Conservation (phyloP, 2,329 filamentous ascomycete species). For the Nothopassalora personata region DNA sequence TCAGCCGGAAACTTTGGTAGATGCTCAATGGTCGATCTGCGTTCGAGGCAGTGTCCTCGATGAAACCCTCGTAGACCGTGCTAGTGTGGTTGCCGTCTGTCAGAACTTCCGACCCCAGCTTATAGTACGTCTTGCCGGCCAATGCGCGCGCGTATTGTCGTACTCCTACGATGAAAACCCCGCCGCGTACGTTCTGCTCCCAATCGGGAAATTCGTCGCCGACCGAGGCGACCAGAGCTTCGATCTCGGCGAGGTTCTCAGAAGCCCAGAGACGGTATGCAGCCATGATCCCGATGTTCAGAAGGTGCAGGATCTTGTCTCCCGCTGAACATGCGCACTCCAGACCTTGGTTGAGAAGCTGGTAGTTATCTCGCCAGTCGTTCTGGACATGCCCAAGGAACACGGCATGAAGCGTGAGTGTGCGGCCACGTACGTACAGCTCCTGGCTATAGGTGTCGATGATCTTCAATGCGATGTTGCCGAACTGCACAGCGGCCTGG, state of each 20-base stretch:
- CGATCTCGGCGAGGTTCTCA: constrained; percentile 63
- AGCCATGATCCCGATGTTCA: constrained; percentile 64
- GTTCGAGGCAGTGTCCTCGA: constrained; percentile 49
- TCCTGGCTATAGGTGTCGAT: constrained; percentile 58
- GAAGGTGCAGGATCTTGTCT: constrained; percentile 65
- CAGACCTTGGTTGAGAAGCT: constrained; percentile 59
- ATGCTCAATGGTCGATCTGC: constrained; percentile 60
- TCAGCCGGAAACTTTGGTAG: constrained; percentile 56
- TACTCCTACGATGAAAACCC: constrained; percentile 61
- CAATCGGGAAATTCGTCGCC: constrained; percentile 69
- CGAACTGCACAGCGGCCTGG: constrained; percentile 61
- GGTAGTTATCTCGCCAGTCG: constrained; percentile 54
- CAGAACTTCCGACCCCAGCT: constrained; percentile 54
- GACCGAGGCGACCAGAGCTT: constrained; percentile 65
- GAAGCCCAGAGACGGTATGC: constrained; percentile 64
- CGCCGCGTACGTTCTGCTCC: constrained; percentile 65
- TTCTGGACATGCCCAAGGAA: constrained; percentile 67
- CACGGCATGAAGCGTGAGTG: constrained; percentile 62
- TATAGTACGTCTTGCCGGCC: constrained; percentile 63
- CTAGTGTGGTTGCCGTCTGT: constrained; percentile 63
- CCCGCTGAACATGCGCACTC: constrained; percentile 62
- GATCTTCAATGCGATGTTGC: constrained; percentile 57
- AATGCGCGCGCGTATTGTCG: constrained; percentile 64
- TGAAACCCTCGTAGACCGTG: constrained; percentile 48
- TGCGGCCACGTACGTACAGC: constrained; percentile 61